Conservation (phyloP, 2,329 filamentous ascomycete genomes). For the Aspergillaceae sp. region DNA sequence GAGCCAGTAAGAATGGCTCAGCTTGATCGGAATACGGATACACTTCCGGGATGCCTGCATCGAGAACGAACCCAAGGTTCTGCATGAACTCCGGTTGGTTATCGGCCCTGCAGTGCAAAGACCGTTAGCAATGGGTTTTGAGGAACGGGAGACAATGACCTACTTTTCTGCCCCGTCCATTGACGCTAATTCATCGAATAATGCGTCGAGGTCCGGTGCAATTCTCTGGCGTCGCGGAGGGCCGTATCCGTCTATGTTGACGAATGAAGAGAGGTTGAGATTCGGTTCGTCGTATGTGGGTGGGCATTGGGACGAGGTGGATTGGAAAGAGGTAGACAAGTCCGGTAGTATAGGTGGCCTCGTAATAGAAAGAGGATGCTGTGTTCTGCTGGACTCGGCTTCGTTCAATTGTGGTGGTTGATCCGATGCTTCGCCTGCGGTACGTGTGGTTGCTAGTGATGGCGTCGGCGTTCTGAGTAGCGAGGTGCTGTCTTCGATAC, state of each 20-base stretch:
- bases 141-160: conserved; percentile 3
- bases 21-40: conserved; percentile 27
- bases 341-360: conserved; percentile 17
- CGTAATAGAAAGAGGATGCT: conserved; percentile 11
- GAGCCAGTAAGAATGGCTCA: conserved; percentile 25
- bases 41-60: conserved; percentile 29
- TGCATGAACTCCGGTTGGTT: conserved; percentile 33
- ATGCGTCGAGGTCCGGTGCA: conserved; percentile 37
- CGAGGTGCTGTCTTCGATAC: conserved; percentile 16
- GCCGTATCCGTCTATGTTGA: conserved; percentile 24
- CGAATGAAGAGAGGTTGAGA: conserved; percentile 17
- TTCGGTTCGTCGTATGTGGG: conserved; percentile 20
- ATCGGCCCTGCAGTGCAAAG: conserved; percentile 20
- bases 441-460: conserved; percentile 17
- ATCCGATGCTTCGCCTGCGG: conserved; percentile 11
- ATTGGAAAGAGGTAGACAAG: conserved; percentile 15
- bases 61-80: conserved; percentile 28
- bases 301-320: conserved; percentile 17
- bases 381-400: conserved; percentile 6
- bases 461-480: conserved; percentile 21
- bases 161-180: conserved; percentile 46
- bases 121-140: not conserved
- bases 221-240: conserved; percentile 22
- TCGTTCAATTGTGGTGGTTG: conserved; percentile 13
- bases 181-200: conserved; percentile 52